phyloP scores from a whole-genome alignment of 2,329 filamentous ascomycete genomes.

The Fusarium sp. region DNA sequence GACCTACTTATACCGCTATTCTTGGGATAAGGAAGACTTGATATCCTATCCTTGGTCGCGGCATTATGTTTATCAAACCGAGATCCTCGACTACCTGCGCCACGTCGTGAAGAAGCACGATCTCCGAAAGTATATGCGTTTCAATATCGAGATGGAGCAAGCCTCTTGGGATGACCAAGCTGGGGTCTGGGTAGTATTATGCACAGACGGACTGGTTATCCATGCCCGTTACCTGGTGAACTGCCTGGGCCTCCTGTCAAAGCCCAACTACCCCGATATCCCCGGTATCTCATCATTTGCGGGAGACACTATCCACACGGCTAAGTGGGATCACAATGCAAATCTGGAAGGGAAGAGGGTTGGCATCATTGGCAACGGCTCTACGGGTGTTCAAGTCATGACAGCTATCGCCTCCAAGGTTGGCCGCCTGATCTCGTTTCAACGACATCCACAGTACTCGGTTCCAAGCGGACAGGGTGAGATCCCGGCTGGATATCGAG shows the following conservation, averaged over 20 bases:
- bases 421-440: not conserved
- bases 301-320: not conserved
- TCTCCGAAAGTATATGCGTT: not conserved
- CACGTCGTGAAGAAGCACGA: conserved; percentile 19
- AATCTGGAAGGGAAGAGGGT: not conserved
- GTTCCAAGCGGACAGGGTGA: not conserved
- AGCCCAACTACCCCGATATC: not conserved
- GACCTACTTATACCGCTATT: conserved; percentile 22
- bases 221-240: not conserved
- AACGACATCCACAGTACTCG: not conserved
- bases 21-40: conserved; percentile 26
- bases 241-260: not conserved
- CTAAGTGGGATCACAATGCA: not conserved
- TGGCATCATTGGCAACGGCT: not conserved
- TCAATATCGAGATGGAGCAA: not conserved
- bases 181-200: too few species aligned
- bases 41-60: conserved; percentile 14
- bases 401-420: not conserved
- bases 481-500: not conserved
- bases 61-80: conserved; percentile 26
- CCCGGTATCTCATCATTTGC: not conserved
- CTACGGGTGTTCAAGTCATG: not conserved
- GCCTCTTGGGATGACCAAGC: not conserved
- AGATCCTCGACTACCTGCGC: conserved; percentile 20
- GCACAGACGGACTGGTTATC: not conserved